Percentiles rank a stretch among this genome's conserved stretches.
Conservation (phyloP, 1,139 yeast genomes). For the Komagataea norvegica region DNA sequence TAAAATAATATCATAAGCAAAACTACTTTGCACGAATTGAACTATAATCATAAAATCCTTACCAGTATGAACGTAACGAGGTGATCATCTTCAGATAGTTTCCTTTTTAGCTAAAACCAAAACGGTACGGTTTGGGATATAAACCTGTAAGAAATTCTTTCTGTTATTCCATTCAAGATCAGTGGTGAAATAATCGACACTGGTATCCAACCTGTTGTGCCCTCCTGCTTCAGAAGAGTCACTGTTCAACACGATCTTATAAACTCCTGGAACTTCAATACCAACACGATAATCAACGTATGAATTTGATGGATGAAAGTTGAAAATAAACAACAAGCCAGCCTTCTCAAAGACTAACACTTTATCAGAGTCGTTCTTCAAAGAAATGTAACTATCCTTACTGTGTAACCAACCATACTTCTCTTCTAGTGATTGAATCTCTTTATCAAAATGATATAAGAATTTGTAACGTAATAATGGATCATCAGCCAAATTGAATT, state of each 20-base stretch:
- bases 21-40: no score
- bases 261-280: constrained; percentile 72
- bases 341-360: constrained; percentile 86
- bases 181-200: constrained; percentile 58
- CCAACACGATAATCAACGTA: constrained; percentile 87
- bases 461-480: constrained; percentile 72
- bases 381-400: constrained; percentile 79
- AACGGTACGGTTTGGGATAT: constrained; percentile 80
- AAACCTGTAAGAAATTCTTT: constrained; percentile 69
- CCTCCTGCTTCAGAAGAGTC: constrained; percentile 79
- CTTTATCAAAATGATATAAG: constrained; percentile 73
- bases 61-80: no score
- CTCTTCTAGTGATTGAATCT: constrained; percentile 74
- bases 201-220: constrained; percentile 60
- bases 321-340: constrained; percentile 78
- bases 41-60: no score
- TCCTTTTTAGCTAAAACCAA: constrained; percentile 51
- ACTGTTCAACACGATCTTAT: constrained; percentile 68
- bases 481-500: constrained; percentile 82
- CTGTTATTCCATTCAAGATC: constrained; percentile 79
- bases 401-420: constrained; percentile 68
- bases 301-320: constrained; percentile 82
- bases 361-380: constrained; percentile 85
- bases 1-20: no score
- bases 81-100: constrained; percentile 7